Evolutionary conservation across 73 alveolate species (phyloP).

Genomic region (Tetrahymena elliotti): DNA sequence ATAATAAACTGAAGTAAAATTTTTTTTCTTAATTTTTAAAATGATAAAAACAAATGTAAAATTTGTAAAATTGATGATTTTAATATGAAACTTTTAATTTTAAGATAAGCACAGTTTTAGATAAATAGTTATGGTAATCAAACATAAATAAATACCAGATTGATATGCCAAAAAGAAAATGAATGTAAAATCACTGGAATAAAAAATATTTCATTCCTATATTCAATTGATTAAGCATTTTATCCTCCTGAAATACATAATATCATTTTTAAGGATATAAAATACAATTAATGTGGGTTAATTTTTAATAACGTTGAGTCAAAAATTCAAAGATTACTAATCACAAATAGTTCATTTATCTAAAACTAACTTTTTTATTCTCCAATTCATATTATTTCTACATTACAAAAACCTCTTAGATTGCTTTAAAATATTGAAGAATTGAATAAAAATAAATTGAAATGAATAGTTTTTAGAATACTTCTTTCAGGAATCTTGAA

Average conservation of each 20-base stretch:
- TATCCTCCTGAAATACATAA: background rate
- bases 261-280: background rate
- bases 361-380: background rate
- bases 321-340: background rate
- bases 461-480: background rate
- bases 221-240: background rate
- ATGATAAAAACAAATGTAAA: too few species aligned
- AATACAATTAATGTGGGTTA: background rate
- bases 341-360: background rate
- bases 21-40: too few species aligned
- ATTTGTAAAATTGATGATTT: too few species aligned
- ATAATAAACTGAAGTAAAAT: too few species aligned
- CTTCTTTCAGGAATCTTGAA: background rate
- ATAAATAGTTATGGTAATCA: background rate
- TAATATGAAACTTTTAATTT: too few species aligned
- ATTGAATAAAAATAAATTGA: background rate
- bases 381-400: background rate
- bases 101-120: background rate
- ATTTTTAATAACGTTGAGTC: background rate
- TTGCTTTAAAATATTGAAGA: background rate
- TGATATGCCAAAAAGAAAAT: background rate
- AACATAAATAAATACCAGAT: background rate
- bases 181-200: background rate
- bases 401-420: background rate
- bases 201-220: background rate